phyloP scores from a whole-genome alignment of 257 asterid species.

The Coffea eugenioides region DNA sequence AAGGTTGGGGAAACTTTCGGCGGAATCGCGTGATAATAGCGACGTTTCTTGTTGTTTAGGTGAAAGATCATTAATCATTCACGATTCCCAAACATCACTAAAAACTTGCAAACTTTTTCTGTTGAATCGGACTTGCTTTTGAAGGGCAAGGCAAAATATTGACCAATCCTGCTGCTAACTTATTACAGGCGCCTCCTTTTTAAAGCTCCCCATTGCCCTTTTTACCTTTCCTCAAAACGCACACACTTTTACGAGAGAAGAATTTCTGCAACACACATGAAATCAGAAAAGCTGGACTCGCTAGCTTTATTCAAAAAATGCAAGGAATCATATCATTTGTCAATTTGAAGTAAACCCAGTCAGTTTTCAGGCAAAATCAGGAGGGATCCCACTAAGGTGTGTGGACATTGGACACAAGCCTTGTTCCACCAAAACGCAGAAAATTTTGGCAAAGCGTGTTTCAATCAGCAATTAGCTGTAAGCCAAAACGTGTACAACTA shows the following conservation, averaged over 20 bases:
- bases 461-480: slow-evolving; percentile 1
- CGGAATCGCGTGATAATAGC: slow-evolving; percentile 44
- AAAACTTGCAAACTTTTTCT: slow-evolving; percentile 2
- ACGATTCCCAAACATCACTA: slow-evolving; percentile 17
- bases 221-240: background rate
- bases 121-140: slow-evolving; percentile 2
- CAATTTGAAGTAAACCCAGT: background rate
- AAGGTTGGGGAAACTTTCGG: slow-evolving; percentile 30
- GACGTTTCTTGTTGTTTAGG: slow-evolving; percentile 36
- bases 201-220: slow-evolving; percentile 14
- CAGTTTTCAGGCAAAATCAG: too few relatives aligned
- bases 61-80: slow-evolving; percentile 21
- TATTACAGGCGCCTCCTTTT: background rate
- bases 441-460: background rate
- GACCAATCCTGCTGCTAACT: slow-evolving; percentile 4
- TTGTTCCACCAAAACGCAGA: background rate
- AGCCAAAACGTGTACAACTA: slow-evolving; percentile 20
- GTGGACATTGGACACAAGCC: slow-evolving; percentile 2
- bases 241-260: background rate
- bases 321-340: background rate
- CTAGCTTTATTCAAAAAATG: background rate
- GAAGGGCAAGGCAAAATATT: slow-evolving; percentile 11
- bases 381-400: background rate
- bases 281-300: background rate
- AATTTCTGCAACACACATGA: background rate